Conservation (phyloP, 306 rosid species). For the Pterocarpus santalinus region DNA sequence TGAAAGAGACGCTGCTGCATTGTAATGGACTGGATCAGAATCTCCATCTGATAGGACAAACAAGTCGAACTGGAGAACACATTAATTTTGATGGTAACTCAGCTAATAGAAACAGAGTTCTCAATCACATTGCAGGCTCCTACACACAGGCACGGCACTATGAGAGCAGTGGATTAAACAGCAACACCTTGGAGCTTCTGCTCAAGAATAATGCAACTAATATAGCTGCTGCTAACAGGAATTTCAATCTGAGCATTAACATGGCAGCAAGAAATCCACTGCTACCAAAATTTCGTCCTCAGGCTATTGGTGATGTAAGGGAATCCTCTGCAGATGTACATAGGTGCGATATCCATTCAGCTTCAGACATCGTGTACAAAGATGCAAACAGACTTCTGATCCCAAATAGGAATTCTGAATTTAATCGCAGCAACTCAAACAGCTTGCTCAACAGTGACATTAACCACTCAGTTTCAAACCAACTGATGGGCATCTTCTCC, state of each 20-base stretch:
- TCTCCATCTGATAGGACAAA: slow-evolving; percentile 45
- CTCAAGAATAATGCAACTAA: slow-evolving; percentile 44
- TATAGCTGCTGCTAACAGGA: slow-evolving; percentile 46
- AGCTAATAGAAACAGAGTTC: slow-evolving; percentile 30
- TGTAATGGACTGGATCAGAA: slow-evolving; percentile 47
- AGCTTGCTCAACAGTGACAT: slow-evolving; percentile 50
- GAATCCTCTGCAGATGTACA: slow-evolving; percentile 41
- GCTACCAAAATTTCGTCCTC: slow-evolving; percentile 50
- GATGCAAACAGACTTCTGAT: slow-evolving; percentile 45
- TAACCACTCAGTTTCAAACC: slow-evolving; percentile 52
- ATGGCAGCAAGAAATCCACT: slow-evolving; percentile 56
- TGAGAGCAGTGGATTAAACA: slow-evolving; percentile 50
- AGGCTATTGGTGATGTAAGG: slow-evolving; percentile 30
- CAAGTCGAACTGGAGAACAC: slow-evolving; percentile 38
- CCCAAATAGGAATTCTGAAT: slow-evolving; percentile 50
- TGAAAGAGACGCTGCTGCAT: slow-evolving; percentile 43
- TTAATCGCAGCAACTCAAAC: slow-evolving; percentile 47
- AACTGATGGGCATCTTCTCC: slow-evolving; percentile 48
- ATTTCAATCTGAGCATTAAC: slow-evolving; percentile 43
- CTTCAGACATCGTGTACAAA: slow-evolving; percentile 34
- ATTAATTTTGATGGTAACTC: slow-evolving; percentile 40
- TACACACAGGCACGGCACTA: slow-evolving; percentile 41
- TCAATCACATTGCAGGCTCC: slow-evolving; percentile 48
- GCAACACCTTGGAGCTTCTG: slow-evolving; percentile 48
- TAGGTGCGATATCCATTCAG: slow-evolving; percentile 39